Conservation (phyloP, 495 filamentous ascomycete genomes). For the Staphylotrichum longicolle region DNA sequence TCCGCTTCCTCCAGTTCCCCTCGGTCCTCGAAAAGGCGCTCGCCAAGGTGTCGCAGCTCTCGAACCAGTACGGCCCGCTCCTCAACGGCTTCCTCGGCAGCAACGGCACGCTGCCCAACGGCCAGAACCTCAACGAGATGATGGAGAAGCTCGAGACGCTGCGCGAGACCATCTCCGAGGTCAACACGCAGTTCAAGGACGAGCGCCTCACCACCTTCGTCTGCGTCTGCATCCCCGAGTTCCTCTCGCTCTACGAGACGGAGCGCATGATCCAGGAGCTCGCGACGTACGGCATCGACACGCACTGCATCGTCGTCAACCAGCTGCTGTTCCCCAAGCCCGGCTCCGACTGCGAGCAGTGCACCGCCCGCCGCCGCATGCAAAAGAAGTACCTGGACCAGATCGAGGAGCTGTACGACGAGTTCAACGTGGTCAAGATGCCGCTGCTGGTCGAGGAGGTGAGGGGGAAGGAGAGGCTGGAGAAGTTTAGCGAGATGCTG, state of each 20-base stretch:
- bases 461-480: conserved; percentile 87
- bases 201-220: conserved; percentile 95
- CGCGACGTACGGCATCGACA: conserved; percentile 89
- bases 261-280: conserved; percentile 99
- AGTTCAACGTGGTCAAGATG: conserved; percentile 99
- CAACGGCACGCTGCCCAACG: conserved; percentile 78
- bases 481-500: conserved; percentile 92
- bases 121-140: conserved; percentile 85
- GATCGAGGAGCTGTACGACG: conserved; percentile 97
- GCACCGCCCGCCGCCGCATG: conserved; percentile 93
- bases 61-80: conserved; percentile 91
- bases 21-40: conserved; percentile 98
- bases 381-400: conserved; percentile 99
- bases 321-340: conserved; percentile 91
- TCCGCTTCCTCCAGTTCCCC: conserved; percentile 98
- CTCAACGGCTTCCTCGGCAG: conserved; percentile 87
- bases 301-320: conserved; percentile 96
- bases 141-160: conserved; percentile 91
- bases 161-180: conserved; percentile 87
- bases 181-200: conserved; percentile 98
- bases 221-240: conserved; percentile 97
- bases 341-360: conserved; percentile 87
- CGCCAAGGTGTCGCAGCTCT: conserved; percentile 91
- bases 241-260: conserved; percentile 95
- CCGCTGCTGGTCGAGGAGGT: conserved; percentile 93